Evolutionary conservation across 371 early-diverging fungal genomes (phyloP).

Genomic region (Lichtheimia ramosa): DNA sequence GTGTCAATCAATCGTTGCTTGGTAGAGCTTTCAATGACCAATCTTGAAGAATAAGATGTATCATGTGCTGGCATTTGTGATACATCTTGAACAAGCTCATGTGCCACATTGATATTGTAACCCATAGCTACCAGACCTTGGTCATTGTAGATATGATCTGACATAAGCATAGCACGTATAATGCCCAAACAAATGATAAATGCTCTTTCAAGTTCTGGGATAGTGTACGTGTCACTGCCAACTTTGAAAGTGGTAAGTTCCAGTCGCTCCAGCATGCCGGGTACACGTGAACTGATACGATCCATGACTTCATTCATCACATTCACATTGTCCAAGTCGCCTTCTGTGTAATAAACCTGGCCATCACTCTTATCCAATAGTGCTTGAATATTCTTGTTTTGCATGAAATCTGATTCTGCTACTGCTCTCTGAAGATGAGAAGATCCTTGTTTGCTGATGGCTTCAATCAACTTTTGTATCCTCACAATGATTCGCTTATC

Average conservation of each 20-base stretch:
- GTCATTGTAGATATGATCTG: background rate
- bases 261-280: background rate
- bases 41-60: background rate
- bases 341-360: too few relatives aligned
- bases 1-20: background rate
- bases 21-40: background rate
- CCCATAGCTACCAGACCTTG: background rate
- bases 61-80: background rate
- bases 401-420: background rate
- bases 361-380: background rate
- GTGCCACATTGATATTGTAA: background rate
- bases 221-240: background rate
- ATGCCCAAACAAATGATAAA: background rate
- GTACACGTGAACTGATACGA: background rate
- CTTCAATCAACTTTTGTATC: background rate
- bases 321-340: background rate
- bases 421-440: background rate
- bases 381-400: background rate
- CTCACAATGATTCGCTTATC: background rate
- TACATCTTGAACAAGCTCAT: background rate
- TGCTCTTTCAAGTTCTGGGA: background rate
- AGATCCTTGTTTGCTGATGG: background rate
- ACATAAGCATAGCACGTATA: background rate
- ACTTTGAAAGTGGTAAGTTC: background rate
- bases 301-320: background rate